Conservation (phyloP, 129 eudicot genomes). For the Solidago caesia region DNA sequence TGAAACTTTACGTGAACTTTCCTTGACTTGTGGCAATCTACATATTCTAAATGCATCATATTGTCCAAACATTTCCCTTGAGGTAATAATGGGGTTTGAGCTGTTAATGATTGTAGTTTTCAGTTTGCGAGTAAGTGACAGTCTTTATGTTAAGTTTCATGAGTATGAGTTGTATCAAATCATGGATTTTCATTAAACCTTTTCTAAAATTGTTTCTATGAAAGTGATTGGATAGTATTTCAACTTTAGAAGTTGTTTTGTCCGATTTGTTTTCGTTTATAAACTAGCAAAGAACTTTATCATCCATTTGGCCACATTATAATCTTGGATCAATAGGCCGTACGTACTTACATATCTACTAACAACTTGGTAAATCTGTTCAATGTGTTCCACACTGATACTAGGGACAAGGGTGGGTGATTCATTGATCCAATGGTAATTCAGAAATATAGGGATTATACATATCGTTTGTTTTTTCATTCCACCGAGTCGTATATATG, state of each 20-base stretch:
- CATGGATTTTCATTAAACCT: not conserved
- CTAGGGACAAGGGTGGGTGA: not conserved
- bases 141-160: conserved; percentile 1
- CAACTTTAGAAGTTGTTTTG: not conserved
- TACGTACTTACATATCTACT: not conserved
- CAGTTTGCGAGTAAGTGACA: conserved; percentile 1
- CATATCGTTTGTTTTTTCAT: not conserved
- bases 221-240: not conserved
- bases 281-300: not conserved
- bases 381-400: conserved; percentile 1
- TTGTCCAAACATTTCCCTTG: conserved; percentile 94
- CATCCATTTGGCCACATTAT: not conserved
- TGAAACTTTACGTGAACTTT: conserved; percentile 86
- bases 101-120: not conserved
- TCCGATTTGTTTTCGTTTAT: not conserved
- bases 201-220: not conserved
- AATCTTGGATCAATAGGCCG: not conserved
- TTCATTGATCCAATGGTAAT: not conserved
- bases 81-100: conserved; percentile 40
- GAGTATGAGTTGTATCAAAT: not conserved
- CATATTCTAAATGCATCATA: conserved; percentile 81
- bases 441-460: not conserved
- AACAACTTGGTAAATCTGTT: conserved; percentile 11
- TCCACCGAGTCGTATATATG: not conserved
- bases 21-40: conserved; percentile 55